Base-by-base conservation (phyloP, 495 filamentous ascomycete genomes). In the Aspergillus indologenus region DNA sequence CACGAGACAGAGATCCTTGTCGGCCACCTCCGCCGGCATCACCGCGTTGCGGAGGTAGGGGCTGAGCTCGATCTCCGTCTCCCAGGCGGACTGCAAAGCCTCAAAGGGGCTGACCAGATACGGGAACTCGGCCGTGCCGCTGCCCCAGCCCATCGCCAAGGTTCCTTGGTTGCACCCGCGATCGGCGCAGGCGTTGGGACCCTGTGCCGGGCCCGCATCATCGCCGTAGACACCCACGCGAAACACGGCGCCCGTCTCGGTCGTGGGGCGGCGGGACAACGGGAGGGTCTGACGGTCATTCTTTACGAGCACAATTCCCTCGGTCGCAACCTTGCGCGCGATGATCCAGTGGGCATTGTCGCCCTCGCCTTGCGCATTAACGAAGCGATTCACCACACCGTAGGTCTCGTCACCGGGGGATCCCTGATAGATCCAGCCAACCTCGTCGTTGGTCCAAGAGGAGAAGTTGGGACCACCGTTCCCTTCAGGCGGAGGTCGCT, bases 391-490 rank as follows among this genome's bases (percentile, higher is more conserved):
- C 23, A 96, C 90, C 2, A 86, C 79, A 6, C 83, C 83, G 14
- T 66, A 68, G 0, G 75, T 77, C 15, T 74, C 65, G 23, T 77
- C 73, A 50, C 85, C 83, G 51, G 80, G 75, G 42, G 80, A 92
- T 0, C 88, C 90, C 4, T 81, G 80, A 52, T 90, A 83, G 24
- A 87, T 60, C 12, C 85, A 68, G 24, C 89, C 90, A 53, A 84
- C 77, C 53, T 82, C 71, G 1, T 93, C 85, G 55, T 90, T 71
- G 0, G 90, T 92, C 90, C 90, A 97, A 0, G 89, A 92, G 2
- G 90, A 96, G 72, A 97, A 97, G 71, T 95, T 97, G 12, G 92
- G 92, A 2, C 85, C 84, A 9, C 84, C 85, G 8, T 90, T 73
- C 9, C 81, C 83, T 22, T 88, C 82, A 5, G 73, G 76, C 7